Conservation (phyloP, 768 basidiomycete species). For the Podaxis sp. region DNA sequence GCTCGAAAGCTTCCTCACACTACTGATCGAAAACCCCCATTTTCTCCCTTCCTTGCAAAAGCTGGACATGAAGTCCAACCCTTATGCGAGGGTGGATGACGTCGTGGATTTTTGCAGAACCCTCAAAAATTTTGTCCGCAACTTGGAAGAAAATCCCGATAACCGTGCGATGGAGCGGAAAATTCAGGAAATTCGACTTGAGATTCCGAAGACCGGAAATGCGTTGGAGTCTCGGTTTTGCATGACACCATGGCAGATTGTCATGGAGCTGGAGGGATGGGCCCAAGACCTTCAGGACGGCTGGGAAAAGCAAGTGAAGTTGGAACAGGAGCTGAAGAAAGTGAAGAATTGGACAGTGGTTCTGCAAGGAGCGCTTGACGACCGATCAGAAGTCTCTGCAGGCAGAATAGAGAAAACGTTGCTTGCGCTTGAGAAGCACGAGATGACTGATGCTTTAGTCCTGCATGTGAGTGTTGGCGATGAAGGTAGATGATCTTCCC, state of each 20-base stretch:
- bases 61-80: not conserved
- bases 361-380: not conserved
- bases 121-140: not conserved
- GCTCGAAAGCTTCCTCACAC: not conserved
- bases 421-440: too few species aligned
- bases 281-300: not conserved
- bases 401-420: too few species aligned
- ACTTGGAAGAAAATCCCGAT: not conserved
- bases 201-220: not conserved
- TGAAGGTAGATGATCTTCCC: too few species aligned
- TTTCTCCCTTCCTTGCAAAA: not conserved
- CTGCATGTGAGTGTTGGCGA: too few species aligned
- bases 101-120: not conserved
- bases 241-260: not conserved
- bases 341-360: not conserved
- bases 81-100: not conserved
- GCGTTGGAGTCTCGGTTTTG: not conserved
- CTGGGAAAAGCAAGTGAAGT: not conserved
- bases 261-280: not conserved
- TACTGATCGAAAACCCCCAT: not conserved
- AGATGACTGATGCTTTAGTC: too few species aligned
- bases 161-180: not conserved
- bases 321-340: not conserved
- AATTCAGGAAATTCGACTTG: not conserved
- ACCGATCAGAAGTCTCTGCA: not conserved